Base-by-base conservation (phyloP, 306 rosid genomes). In the Myrica gale region DNA sequence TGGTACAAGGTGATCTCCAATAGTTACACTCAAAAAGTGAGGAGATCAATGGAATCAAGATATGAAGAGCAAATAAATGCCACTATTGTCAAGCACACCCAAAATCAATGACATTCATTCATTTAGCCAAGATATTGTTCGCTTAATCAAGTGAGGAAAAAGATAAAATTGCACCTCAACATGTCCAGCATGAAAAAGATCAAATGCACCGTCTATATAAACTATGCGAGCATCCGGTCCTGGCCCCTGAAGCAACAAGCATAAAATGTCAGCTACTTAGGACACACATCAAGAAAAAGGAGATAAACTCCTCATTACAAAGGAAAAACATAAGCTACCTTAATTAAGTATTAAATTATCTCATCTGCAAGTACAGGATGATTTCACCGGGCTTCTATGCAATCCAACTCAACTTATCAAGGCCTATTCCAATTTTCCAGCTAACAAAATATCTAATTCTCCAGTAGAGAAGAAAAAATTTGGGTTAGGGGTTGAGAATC, bases 171-270 rank as follows among this genome's bases (percentile, higher is more conserved):
- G 48, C 68, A 87, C 90, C 87, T 87, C 90, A 58, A 87, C 90
- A 46, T 84, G 90, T 69, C 90, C 90, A 73, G 90, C 90, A 80
- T 87, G 88, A 47, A 87, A 87, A 63, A 84, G 87, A 80, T 87
- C 90, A 87, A 87, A 87, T 43, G 90, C 90, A 73, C 90, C 90
- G 46, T 84, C 90, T 48, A 84, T 87, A 84, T 87, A 87, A 78
- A 87, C 58, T 75, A 87, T 75, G 74, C 85, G 85, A 9, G 88
- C 90, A 70, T 87, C 87, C 26, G 82, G 86, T 60, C 84, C 78
- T 48, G 90, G 88, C 13, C 87, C 90, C 90, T 87, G 87, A 77
- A 78, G 50, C 63, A 71, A 69, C 20, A 77, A 8, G 20, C 66
- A 66, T 42, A 62, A 66, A 57, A 37, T 41, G 65, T 62, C 50